Percentiles rank a stretch among this genome's conserved stretches.
Evolutionary conservation across 257 asterid genomes (phyloP).

Genomic region (Dorcoceras hygrometricum): DNA sequence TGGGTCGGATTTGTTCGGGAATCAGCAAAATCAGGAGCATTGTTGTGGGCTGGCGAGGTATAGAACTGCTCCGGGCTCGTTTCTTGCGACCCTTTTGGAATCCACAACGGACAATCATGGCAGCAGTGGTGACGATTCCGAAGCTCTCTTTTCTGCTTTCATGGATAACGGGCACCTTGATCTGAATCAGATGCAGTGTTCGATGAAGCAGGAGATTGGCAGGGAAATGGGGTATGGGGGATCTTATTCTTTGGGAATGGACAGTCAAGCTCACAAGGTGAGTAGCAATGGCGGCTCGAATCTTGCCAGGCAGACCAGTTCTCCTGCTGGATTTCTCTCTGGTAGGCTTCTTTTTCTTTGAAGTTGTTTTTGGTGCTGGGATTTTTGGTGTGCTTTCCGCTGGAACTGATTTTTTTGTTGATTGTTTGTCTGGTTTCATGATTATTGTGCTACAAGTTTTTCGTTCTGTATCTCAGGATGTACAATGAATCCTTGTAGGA

Average conservation of each 20-base stretch:
- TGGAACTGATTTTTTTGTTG: not conserved
- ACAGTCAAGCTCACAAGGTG: conserved; percentile 33
- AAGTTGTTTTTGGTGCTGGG: not conserved
- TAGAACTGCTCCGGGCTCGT: conserved; percentile 82
- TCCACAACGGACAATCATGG: conserved; percentile 30
- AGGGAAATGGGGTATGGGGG: conserved; percentile 38
- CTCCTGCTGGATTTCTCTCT: conserved; percentile 84
- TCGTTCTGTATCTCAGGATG: not conserved
- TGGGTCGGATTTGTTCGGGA: conserved; percentile 41
- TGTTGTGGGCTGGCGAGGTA: conserved; percentile 49
- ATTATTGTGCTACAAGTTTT: not conserved
- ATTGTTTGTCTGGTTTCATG: not conserved
- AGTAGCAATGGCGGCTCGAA: conserved; percentile 40
- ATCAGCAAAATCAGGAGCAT: conserved; percentile 30
- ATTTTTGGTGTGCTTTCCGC: not conserved
- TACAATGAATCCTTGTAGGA: not conserved
- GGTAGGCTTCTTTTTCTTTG: conserved; percentile 41
- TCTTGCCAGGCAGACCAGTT: conserved; percentile 85
- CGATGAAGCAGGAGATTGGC: conserved; percentile 53
- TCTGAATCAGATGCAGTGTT: conserved; percentile 35
- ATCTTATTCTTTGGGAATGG: conserved; percentile 58
- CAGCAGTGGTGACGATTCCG: conserved; percentile 56
- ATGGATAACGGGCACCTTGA: conserved; percentile 37
- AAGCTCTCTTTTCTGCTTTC: conserved; percentile 55
- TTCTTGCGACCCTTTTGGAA: conserved; percentile 54